Evolutionary conservation across 495 filamentous ascomycete species (phyloP), one percentile per base, ranked within the genome.

Genomic region (Parathielavia appendiculata): DNA sequence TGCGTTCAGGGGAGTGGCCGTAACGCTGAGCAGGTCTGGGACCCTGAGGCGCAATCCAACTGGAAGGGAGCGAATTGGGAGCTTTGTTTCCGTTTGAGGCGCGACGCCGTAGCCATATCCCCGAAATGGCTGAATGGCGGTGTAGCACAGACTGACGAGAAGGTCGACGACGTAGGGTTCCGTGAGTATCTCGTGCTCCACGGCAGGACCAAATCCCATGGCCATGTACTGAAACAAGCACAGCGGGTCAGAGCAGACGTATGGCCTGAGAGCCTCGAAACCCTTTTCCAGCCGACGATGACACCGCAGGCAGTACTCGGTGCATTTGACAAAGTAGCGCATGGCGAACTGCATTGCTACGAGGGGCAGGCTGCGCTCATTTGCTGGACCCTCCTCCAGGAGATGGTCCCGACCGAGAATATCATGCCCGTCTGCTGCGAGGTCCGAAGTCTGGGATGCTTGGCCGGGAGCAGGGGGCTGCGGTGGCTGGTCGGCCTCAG

Each of bases 151-250:
- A 66, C 85, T 90, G 20, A 96, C 74, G 0, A 97, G 77, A 5
- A 97, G 72, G 65, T 97, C 92, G 17, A 96, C 88, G 1, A 96
- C 92, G 40, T 85, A 80, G 10, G 91, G 90, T 61, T 93, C 87
- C 16, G 83, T 80, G 32, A 86, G 59, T 34, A 97, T 88, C 65
- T 96, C 91, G 66, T 90, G 81, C 66, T 96, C 91, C 55, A 96
- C 81, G 64, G 83, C 89, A 2, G 90, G 86, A 0, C 92, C 92
- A 68, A 96, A 85, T 0, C 90, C 91, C 26, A 93, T 77, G n/a
- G 80, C 79, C 83, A 96, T 88, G 73, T 95, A 96, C 65, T 97
- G 92, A 62, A 90, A 93, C 2, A 96, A 74, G 66, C 92, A 97
- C 9, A 97, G 77, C 4, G 79, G 81, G 19, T 83, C 82, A 30